Conservation (phyloP, 2,329 filamentous ascomycete species). For the Trichoderma atrobrunneum region DNA sequence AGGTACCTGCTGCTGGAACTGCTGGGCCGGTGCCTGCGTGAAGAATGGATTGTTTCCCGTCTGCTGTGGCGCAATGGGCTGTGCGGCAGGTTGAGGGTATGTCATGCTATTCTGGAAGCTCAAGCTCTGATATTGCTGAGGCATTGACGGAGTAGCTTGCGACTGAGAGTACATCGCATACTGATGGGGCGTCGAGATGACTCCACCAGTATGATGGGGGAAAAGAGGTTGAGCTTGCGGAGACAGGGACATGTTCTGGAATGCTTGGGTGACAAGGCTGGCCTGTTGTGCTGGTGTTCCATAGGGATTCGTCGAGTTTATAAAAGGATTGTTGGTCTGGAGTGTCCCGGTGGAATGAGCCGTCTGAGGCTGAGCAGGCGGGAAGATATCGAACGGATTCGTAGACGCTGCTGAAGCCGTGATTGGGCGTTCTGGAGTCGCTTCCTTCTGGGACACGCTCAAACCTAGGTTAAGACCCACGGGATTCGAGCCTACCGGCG, state of each 20-base stretch:
- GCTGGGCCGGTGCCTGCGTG: conserved; percentile 30
- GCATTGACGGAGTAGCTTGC: conserved; percentile 41
- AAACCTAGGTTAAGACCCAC: conserved; percentile 33
- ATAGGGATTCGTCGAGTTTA: conserved; percentile 67
- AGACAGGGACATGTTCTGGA: conserved; percentile 72
- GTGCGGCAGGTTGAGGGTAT: conserved; percentile 39
- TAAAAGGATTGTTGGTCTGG: conserved; percentile 55
- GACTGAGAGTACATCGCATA: conserved; percentile 42
- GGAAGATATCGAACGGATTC: conserved; percentile 67
- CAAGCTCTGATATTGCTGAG: conserved; percentile 40
- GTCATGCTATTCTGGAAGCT: conserved; percentile 44
- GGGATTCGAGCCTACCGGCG: conserved; percentile 47
- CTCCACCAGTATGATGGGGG: conserved; percentile 70
- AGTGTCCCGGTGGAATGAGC: conserved; percentile 63
- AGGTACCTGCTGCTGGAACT: conserved; percentile 24
- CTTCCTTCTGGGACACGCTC: conserved; percentile 31
- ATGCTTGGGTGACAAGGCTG: conserved; percentile 59
- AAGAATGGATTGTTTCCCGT: conserved; percentile 55
- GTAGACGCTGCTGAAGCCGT: conserved; percentile 50
- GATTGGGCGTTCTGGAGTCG: conserved; percentile 33
- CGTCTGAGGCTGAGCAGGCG: conserved; percentile 55
- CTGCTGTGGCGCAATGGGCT: conserved; percentile 36
- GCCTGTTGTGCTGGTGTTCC: conserved; percentile 45
- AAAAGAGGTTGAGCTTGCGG: conserved; percentile 59
- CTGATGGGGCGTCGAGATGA: conserved; percentile 41